Percentiles rank a stretch among this genome's conserved stretches.
Evolutionary conservation across 257 asterid genomes (phyloP).

Genomic region (Gentiana dahurica): DNA sequence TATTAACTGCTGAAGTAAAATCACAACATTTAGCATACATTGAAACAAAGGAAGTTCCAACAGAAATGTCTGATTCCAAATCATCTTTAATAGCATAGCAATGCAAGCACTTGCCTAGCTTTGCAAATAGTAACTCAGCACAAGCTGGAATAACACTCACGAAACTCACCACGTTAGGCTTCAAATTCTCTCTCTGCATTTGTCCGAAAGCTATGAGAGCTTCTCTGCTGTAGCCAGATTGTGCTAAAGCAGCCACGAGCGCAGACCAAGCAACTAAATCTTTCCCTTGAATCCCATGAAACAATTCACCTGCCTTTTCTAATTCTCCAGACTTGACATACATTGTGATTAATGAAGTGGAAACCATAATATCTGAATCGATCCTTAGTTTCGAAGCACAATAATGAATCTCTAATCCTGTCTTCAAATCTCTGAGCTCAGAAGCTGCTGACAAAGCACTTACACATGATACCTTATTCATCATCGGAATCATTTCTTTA

Average conservation of each 20-base stretch:
- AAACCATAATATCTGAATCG: constrained; percentile 19
- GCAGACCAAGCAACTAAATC: constrained; percentile 39
- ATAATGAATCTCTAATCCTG: constrained; percentile 26
- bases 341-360: constrained; percentile 32
- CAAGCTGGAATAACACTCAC: constrained; percentile 33
- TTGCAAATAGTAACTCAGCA: constrained; percentile 17
- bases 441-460: constrained; percentile 27
- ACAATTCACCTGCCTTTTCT: constrained; percentile 23
- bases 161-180: constrained; percentile 23
- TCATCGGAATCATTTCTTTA: constrained; percentile 11
- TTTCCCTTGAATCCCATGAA: constrained; percentile 16
- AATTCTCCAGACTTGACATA: constrained; percentile 29
- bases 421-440: constrained; percentile 23
- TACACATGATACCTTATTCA: constrained; percentile 24
- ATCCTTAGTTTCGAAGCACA: constrained; percentile 16
- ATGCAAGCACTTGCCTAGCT: constrained; percentile 30
- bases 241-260: constrained; percentile 33
- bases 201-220: constrained; percentile 25
- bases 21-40: constrained; percentile 30
- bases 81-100: constrained; percentile 25
- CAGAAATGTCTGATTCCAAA: constrained; percentile 20
- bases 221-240: constrained; percentile 30
- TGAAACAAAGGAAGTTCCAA: constrained; percentile 33
- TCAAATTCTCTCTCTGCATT: constrained; percentile 24
- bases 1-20: constrained; percentile 16